Conservation (phyloP, 805 yeast species). For the Sungouiella blattae region DNA sequence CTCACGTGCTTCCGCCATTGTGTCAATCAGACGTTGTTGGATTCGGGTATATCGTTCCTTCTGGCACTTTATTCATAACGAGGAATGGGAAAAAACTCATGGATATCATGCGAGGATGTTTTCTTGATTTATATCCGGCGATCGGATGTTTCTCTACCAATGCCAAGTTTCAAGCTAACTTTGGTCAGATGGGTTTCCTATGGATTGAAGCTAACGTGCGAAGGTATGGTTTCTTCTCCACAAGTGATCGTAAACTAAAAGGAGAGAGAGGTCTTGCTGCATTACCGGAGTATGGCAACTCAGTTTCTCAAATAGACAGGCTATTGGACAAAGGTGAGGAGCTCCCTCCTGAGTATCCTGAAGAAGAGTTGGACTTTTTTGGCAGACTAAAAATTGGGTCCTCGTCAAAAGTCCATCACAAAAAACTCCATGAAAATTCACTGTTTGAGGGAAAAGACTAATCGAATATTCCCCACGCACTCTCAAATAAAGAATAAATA, state of each 20-base stretch:
- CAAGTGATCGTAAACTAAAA: slow-evolving; percentile 35
- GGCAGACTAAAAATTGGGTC: slow-evolving; percentile 38
- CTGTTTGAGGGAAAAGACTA: slow-evolving; percentile 8
- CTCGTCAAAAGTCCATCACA: slow-evolving; percentile 18
- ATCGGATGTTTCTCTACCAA: slow-evolving; percentile 48
- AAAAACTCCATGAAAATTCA: slow-evolving; percentile 10
- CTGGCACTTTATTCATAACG: slow-evolving; percentile 52
- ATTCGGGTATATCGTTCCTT: slow-evolving; percentile 45
- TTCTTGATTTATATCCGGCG: slow-evolving; percentile 50
- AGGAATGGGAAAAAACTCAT: slow-evolving; percentile 53
- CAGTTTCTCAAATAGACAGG: slow-evolving; percentile 36
- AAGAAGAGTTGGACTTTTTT: slow-evolving; percentile 59
- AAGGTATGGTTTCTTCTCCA: slow-evolving; percentile 54
- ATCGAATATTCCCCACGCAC: background rate
- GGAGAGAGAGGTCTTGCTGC: slow-evolving; percentile 40
- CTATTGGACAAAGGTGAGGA: slow-evolving; percentile 70
- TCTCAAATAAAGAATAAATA: background rate
- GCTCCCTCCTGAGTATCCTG: slow-evolving; percentile 68
- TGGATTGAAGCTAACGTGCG: slow-evolving; percentile 52
- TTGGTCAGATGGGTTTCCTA: slow-evolving; percentile 44
- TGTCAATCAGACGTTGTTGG: slow-evolving; percentile 55
- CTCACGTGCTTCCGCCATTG: slow-evolving; percentile 48
- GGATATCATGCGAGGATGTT: slow-evolving; percentile 49
- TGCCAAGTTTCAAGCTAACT: slow-evolving; percentile 40
- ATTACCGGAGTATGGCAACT: slow-evolving; percentile 36